Conservation (phyloP, 2,329 filamentous ascomycete species). For the Colletotrichum shisoi region DNA sequence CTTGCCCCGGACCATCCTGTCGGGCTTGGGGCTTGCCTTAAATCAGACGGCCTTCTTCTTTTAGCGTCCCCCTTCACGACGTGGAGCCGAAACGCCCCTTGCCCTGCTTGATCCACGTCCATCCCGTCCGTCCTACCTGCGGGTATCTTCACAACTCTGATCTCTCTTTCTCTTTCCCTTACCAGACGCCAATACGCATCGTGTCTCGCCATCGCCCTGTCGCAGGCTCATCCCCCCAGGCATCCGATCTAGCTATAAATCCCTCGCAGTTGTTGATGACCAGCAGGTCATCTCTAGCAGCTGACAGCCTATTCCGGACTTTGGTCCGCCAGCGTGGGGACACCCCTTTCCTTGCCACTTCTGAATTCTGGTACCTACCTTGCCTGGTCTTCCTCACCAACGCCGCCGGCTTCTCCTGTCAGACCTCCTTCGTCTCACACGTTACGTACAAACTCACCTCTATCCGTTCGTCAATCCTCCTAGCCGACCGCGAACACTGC, state of each 20-base stretch:
- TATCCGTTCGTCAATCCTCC: not conserved
- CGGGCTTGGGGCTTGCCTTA: constrained; percentile 9
- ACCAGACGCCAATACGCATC: not conserved
- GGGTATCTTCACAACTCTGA: constrained; percentile 13
- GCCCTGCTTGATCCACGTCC: constrained; percentile 15
- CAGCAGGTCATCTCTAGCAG: not conserved
- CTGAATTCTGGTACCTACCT: constrained; percentile 2
- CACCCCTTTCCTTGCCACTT: constrained; percentile 19
- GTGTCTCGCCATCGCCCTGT: constrained; percentile 5
- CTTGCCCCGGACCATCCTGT: constrained; percentile 13
- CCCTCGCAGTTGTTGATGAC: not conserved
- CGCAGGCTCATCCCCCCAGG: not conserved
- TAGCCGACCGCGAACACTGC: not conserved
- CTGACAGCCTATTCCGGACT: constrained; percentile 6
- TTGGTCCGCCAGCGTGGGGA: constrained; percentile 24
- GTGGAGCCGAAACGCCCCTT: constrained; percentile 12
- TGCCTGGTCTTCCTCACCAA: constrained; percentile 14
- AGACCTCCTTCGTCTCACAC: constrained; percentile 5
- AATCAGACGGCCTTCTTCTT: constrained; percentile 12
- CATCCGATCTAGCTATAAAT: not conserved
- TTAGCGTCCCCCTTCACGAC: constrained; percentile 14
- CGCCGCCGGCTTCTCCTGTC: constrained; percentile 7
- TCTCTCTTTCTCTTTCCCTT: not conserved
- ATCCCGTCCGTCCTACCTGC: not conserved
- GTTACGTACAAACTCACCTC: constrained; percentile 24